Conservation (phyloP, 306 rosid species). For the peach (Prunus persica) region Prunus_persica_NCBIv2 NC_034016.1:18151501-18152000, state of each 20-base stretch:
- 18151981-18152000: slow-evolving; percentile 13
- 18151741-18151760: background rate
- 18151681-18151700: background rate
- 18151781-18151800: background rate
- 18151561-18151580: slow-evolving; percentile 19
- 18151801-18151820: slow-evolving; percentile 12
- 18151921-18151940: slow-evolving; percentile 42
- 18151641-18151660: slow-evolving; percentile 13
- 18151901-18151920: slow-evolving; percentile 90
- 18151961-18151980: slow-evolving; percentile 12
- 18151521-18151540: slow-evolving; percentile 98
- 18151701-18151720: background rate
- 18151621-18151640: background rate
- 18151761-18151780: background rate
- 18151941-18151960: slow-evolving; percentile 23
- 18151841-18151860: slow-evolving; percentile 82
- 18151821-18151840: slow-evolving; percentile 57
- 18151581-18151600: slow-evolving; percentile 16
- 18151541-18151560: slow-evolving; percentile 70
- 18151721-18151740: background rate
- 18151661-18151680: background rate
- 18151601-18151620: background rate
- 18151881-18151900: slow-evolving; percentile 94
- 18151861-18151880: slow-evolving; percentile 96
- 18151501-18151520: slow-evolving; percentile 78